Evolutionary conservation across 495 filamentous ascomycete species (phyloP), one percentile per base, ranked within the genome.

Genomic region (Aspergillus biplanus): DNA sequence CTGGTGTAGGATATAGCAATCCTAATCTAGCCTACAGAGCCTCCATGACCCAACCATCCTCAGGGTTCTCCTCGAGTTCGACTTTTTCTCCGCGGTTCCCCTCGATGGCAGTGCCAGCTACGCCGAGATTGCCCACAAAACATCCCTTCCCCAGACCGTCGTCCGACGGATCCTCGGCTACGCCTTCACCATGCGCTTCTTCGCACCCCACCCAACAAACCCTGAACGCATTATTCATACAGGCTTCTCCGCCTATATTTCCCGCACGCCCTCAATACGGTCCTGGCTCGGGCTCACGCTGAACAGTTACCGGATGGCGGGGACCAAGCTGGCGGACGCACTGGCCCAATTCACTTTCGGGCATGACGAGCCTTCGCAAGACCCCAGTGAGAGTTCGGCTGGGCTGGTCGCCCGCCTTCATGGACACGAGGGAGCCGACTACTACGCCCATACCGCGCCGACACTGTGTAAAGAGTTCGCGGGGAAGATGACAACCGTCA

Each of bases 161-260:
- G 31, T 55, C 27, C 52, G 52, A 16, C 52, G 52, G 15, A 13
- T 55, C 18, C 52, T 55, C 7, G 8, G 52, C 7, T 34, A 33
- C 5, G 52, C 27, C 9, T 35, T 55, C 52, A 13, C 31, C 3
- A 34, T 55, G n/a, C 16, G 6, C 18, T n/a, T 55, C 31, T 55
- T 55, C 31, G 21, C 27, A 9, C 27, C 32, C 11, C 31, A 55
- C n/a, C 31, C 4, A 13, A 7, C 52, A 5, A 33, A 33, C 27
- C n/a, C 9, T 9, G 52, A 55, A 12, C 52, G 31, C 4, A 34
- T 55, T 8, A 33, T 55, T 27, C 52, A 55, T 18, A 55, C 52
- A 4, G 31, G 31, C 9, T n/a, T 34, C n/a, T 55, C 31, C 16
- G 21, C 52, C 5, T 33, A 55, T 12, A 33, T 33, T 5, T 16